Evolutionary conservation across 805 yeast genomes (phyloP).

Genomic region (Phaffomyces antillensis): DNA sequence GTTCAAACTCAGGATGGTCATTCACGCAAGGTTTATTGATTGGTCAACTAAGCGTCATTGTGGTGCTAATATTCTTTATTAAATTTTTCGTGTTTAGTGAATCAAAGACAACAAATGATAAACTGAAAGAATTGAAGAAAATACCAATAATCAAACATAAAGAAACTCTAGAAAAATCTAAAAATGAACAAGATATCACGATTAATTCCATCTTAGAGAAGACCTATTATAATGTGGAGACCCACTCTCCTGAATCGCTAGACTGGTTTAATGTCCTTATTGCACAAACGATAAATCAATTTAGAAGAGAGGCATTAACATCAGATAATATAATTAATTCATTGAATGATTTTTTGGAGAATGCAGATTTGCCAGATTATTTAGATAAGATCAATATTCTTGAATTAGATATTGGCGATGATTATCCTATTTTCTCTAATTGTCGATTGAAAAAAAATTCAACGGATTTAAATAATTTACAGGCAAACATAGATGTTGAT

Average conservation of each 20-base stretch:
- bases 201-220: constrained; percentile 66
- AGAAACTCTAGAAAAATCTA: constrained; percentile 6
- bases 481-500: constrained; percentile 89
- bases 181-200: constrained; percentile 16
- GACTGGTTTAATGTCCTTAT: constrained; percentile 96
- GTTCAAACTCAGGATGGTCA: constrained; percentile 40
- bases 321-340: constrained; percentile 82
- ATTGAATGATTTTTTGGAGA: constrained; percentile 55
- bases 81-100: constrained; percentile 76
- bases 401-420: constrained; percentile 90
- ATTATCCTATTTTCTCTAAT: constrained; percentile 90
- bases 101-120: constrained; percentile 27
- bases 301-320: constrained; percentile 80
- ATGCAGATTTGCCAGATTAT: constrained; percentile 68
- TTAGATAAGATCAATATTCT: constrained; percentile 71
- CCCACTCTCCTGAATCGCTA: constrained; percentile 81
- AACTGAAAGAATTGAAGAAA: constrained; percentile 21
- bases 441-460: constrained; percentile 69
- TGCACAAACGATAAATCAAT: constrained; percentile 83
- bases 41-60: constrained; percentile 68
- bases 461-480: constrained; percentile 42
- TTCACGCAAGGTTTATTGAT: constrained; percentile 69
- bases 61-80: constrained; percentile 55
- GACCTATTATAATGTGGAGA: constrained; percentile 84
- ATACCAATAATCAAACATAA: constrained; percentile 19